A percentile compares a stretch with the other conserved stretches of the same genome.
Evolutionary conservation across 2,329 filamentous ascomycete genomes (phyloP).

Genomic region (Esteya vermicola): DNA sequence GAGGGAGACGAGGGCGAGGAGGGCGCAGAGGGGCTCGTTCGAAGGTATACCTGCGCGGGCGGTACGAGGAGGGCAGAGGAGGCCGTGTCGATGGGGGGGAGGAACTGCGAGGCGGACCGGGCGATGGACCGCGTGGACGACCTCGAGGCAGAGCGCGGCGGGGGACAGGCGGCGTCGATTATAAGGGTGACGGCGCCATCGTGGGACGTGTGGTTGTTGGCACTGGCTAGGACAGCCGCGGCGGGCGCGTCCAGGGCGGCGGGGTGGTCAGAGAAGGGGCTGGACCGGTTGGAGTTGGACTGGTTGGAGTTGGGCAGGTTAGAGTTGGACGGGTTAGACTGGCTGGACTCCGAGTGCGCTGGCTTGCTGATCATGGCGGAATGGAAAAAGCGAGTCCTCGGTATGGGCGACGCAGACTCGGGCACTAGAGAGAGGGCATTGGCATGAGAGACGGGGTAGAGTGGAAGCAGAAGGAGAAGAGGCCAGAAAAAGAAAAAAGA

Average conservation of each 20-base stretch:
- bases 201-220: neutral
- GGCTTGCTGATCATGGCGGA: no score
- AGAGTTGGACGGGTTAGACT: no score
- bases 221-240: neutral
- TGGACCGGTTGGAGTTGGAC: neutral
- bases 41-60: neutral
- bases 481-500: no score
- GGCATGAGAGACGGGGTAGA: no score
- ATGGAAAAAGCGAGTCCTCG: no score
- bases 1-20: neutral
- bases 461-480: no score
- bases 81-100: neutral
- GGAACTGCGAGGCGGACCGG: constrained; percentile 4
- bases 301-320: no score
- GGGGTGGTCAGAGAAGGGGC: neutral
- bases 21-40: neutral
- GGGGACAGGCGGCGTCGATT: constrained; percentile 2
- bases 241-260: neutral
- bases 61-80: neutral
- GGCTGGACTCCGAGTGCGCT: no score
- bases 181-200: neutral
- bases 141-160: constrained; percentile 4
- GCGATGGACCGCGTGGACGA: neutral
- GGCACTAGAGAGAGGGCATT: no score
- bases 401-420: no score